Base-by-base conservation (phyloP, 148 eudicot species). In the Nepenthes gracilis region DNA sequence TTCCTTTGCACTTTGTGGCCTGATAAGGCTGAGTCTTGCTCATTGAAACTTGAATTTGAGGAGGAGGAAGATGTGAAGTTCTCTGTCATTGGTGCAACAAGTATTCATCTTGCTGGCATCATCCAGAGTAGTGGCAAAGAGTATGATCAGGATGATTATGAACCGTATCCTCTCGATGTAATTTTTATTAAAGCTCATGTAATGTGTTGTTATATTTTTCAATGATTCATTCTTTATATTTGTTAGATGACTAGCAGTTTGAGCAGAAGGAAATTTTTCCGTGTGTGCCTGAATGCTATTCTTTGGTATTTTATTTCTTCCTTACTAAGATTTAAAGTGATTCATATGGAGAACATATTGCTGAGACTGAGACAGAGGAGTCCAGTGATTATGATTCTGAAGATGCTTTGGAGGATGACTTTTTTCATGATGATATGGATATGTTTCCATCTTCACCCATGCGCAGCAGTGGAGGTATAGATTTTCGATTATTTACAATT, bases 71-170 rank as follows among this genome's bases (percentile, higher is more conserved):
- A 82, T 57, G 96, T 84, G 57, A 70, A 68, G 49, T 93, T 93
- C 60, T 86, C 99, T 37, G 91, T 93, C 34, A 36, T 77, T 58
- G 99, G 99, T 12, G 85, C 95, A 14, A 81, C 83, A 55, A 84
- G 89, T 58, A 70, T 93, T 59, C 96, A 93, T 69, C 80, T 93
- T 1, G 79, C 96, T 67, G 99, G 99, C 47, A 82, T 82, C 66
- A 61, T 86, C 61, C 70, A 64, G 37, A 76, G 67, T 32, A 70
- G 64, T 34, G 35, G 23, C 35, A 74, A 67, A 43, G 80, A 74
- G 43, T 10, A 15, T 23, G 57, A 35, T 33, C 54, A 61, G 43
- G 78, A 78, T 63, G 84, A 72, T 34, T 63, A 61, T 61, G 94
- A 68, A 34, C 60, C 66, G 98, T 93, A 93, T 93, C 96, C 96